These are phyloP conservation scores for Pholiota molesta DNA, from an alignment of 768 basidiomycete species.

Conservation along the genomic window DNA sequence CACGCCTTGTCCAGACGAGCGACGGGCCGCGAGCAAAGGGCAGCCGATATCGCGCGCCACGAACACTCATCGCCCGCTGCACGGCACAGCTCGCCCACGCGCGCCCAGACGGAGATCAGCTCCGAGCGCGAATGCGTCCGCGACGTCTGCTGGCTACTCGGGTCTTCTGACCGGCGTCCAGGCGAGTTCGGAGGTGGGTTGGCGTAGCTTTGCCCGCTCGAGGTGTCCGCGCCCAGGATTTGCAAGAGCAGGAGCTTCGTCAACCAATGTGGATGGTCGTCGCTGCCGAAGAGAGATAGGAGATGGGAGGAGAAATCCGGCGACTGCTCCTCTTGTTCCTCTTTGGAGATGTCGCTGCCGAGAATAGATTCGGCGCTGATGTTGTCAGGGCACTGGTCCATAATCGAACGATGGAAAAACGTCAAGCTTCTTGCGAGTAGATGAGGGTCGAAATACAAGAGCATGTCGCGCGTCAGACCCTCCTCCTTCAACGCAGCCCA, in stretches of 20 bases:
- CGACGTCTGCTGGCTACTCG: constrained; percentile 39
- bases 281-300: constrained; percentile 63
- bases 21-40: constrained; percentile 72
- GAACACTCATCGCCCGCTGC: constrained; percentile 77
- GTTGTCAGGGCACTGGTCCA: constrained; percentile 56
- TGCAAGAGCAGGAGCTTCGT: constrained; percentile 74
- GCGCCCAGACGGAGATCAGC: constrained; percentile 72
- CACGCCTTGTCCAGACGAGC: constrained; percentile 80
- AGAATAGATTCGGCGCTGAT: constrained; percentile 50
- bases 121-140: constrained; percentile 75
- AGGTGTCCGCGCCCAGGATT: constrained; percentile 64
- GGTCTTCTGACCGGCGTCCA: constrained; percentile 37
- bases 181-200: constrained; percentile 25
- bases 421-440: constrained; percentile 66
- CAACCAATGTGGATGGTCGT: constrained; percentile 79
- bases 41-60: constrained; percentile 74
- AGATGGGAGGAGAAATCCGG: constrained; percentile 4
- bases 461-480: constrained; percentile 68
- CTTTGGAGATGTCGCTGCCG: constrained; percentile 11
- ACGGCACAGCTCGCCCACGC: constrained; percentile 73
- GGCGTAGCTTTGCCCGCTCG: constrained; percentile 26
- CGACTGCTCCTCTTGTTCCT: background rate
- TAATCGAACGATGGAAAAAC: constrained; percentile 57
- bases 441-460: constrained; percentile 64
- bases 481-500: constrained; percentile 61